Percentiles rank a stretch among this genome's conserved stretches.
These are phyloP conservation scores for Nakaseomyces kungkrabaensis DNA, from an alignment of 1,139 yeast genomes.

Conservation along the genomic window DNA sequence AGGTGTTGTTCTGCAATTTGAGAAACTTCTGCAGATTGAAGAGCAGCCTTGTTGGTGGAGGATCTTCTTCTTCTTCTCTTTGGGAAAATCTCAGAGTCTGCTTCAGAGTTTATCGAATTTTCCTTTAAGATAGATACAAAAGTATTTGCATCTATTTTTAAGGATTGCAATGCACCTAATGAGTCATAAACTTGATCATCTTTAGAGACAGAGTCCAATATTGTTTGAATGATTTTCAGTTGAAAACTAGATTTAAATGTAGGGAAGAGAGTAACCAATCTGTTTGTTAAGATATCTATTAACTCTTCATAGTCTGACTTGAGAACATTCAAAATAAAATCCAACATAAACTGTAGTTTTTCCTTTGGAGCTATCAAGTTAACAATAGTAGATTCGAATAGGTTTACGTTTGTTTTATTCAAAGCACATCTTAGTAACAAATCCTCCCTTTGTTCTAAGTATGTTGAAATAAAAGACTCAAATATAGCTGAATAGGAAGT, in stretches of 20 bases:
- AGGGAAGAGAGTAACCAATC: constrained; percentile 46
- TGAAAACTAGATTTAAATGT: constrained; percentile 49
- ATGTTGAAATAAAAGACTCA: constrained; percentile 32
- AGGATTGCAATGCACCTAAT: constrained; percentile 41
- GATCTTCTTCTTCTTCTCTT: constrained; percentile 71
- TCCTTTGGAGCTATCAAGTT: constrained; percentile 51
- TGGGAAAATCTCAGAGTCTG: constrained; percentile 37
- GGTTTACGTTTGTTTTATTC: constrained; percentile 41
- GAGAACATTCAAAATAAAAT: constrained; percentile 48
- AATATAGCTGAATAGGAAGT: constrained; percentile 34
- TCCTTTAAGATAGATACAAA: constrained; percentile 39
- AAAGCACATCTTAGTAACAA: constrained; percentile 39
- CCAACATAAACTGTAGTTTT: constrained; percentile 44
- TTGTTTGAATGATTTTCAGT: constrained; percentile 44
- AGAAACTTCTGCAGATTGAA: constrained; percentile 62
- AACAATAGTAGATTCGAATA: constrained; percentile 47
- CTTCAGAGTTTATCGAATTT: constrained; percentile 33
- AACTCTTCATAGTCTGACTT: constrained; percentile 42
- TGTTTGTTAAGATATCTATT: constrained; percentile 41
- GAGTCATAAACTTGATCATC: constrained; percentile 43
- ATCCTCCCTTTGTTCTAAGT: constrained; percentile 35
- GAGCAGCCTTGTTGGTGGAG: constrained; percentile 62
- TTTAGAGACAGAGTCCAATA: constrained; percentile 47
- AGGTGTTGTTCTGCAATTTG: constrained; percentile 69
- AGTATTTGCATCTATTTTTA: constrained; percentile 38